A percentile compares a stretch with the other conserved stretches of the same genome.
Evolutionary conservation across 192 early-diverging fungal genomes (phyloP).

Genomic region (Coemansia sp.): DNA sequence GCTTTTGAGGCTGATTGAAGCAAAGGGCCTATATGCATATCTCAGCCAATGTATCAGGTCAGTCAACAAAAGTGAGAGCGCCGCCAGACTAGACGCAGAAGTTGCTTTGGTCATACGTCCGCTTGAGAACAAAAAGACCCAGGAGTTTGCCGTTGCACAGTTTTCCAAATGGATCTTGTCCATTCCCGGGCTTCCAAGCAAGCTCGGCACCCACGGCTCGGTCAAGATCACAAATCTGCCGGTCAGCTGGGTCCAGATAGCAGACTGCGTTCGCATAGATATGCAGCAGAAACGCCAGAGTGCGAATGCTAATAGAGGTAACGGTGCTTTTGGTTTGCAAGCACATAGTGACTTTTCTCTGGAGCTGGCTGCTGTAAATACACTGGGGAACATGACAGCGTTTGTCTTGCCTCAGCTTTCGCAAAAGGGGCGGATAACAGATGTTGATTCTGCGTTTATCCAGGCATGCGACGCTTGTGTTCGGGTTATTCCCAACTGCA

Average conservation of each 20-base stretch:
- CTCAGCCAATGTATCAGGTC: constrained; percentile 19
- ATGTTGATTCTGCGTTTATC: constrained; percentile 23
- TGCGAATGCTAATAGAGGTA: background rate
- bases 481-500: constrained; percentile 28
- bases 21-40: constrained; percentile 29
- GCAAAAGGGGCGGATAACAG: constrained; percentile 5
- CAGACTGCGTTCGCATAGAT: constrained; percentile 8
- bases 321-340: constrained; percentile 6
- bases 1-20: constrained; percentile 16
- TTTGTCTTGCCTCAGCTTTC: constrained; percentile 45
- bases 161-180: constrained; percentile 38
- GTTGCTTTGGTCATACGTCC: constrained; percentile 24
- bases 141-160: constrained; percentile 15
- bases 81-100: background rate
- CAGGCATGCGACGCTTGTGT: constrained; percentile 39
- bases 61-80: background rate
- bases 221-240: constrained; percentile 23
- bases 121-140: constrained; percentile 4
- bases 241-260: constrained; percentile 20
- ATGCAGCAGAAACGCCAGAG: background rate
- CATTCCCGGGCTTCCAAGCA: constrained; percentile 45
- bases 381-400: constrained; percentile 42
- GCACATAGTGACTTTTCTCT: constrained; percentile 4
- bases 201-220: constrained; percentile 34
- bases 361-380: constrained; percentile 34